Base-by-base conservation (phyloP, 768 basidiomycete species). In the Agaricus bisporus region DNA sequence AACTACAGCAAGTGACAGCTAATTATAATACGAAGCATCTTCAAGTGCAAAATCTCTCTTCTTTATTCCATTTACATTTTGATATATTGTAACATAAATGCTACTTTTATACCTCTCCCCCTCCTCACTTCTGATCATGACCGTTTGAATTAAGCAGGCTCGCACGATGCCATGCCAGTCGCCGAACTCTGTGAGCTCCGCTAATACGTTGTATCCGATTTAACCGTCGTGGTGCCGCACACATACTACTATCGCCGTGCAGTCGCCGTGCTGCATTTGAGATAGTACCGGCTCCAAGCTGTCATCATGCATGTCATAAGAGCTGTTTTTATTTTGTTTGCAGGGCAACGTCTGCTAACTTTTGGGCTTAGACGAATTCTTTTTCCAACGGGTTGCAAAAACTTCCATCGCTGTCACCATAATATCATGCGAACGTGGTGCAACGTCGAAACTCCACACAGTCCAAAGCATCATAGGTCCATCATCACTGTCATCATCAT, bases 71-170 rank as follows among this genome's bases (percentile, higher is more conserved):
- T 52, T 46, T 48, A 29, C 25, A 28, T 25, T 52, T 54, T 54
- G 53, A 54, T 54, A 54, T 48, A 54, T 54, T 54, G 46, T 54
- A 54, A 48, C 46, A 54, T 42, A 54, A 54, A 48, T 46, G 47
- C 36, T 35, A 54, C 41, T 18, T 52, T 35, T 48, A 47, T 54
- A 17, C 41, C 41, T 15, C 20, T 15, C 20, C 18, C 20, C 47
- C 41, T 54, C 47, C 52, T 47, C 18, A 48, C n/a, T 29, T 48
- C 47, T 15, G 46, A 54, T 18, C 51, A n/a, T 15, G 46, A 54
- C 28, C 51, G 15, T 54, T 48, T 18, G 32, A 29, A 37, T 41
- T 20, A 22, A 32, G 46, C 45, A 47, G 38, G 29, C 53, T 54
- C 53, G 47, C 53, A 54, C 47, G 47, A 54, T 48, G 41, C 53